Conservation (phyloP, 768 basidiomycete species). For the Gelatoporia subvermispora region DNA sequence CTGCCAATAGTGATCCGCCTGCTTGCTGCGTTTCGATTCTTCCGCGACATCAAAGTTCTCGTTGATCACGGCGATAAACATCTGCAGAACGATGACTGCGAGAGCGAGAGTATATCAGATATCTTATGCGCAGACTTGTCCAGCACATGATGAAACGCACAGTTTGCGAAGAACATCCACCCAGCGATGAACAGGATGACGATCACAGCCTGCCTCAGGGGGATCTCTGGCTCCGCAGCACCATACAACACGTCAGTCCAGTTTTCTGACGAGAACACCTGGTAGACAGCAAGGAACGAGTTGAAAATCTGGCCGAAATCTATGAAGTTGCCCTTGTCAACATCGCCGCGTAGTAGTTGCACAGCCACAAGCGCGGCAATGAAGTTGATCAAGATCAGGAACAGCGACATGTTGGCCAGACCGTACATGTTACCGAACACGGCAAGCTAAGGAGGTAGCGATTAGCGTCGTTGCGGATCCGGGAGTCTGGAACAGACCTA, state of each 20-base stretch:
- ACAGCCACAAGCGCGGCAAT: conserved; percentile 78
- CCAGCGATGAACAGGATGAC: conserved; percentile 66
- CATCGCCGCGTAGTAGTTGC: conserved; percentile 84
- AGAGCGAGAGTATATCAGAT: background rate
- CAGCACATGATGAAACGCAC: conserved; percentile 40
- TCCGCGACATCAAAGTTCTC: conserved; percentile 94
- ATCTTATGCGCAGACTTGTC: background rate
- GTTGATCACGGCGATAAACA: conserved; percentile 97
- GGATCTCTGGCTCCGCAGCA: conserved; percentile 54
- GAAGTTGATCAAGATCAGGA: conserved; percentile 84
- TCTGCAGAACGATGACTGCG: conserved; percentile 83
- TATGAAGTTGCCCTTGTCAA: conserved; percentile 46
- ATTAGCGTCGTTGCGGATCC: background rate
- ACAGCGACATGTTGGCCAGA: conserved; percentile 86
- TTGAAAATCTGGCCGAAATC: conserved; percentile 83
- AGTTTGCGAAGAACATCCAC: conserved; percentile 92
- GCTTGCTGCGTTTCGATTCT: conserved; percentile 79
- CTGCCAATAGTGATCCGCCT: conserved; percentile 66
- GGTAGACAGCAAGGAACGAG: conserved; percentile 80
- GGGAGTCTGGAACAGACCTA: conserved; percentile 32
- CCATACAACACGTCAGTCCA: conserved; percentile 79
- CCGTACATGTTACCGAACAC: conserved; percentile 93
- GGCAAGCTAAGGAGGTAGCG: conserved; percentile 49
- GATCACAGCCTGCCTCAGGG: conserved; percentile 64
- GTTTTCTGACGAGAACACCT: conserved; percentile 90